Evolutionary conservation across 1,139 yeast genomes (phyloP).

Genomic region (Meyerozyma athensensis): DNA sequence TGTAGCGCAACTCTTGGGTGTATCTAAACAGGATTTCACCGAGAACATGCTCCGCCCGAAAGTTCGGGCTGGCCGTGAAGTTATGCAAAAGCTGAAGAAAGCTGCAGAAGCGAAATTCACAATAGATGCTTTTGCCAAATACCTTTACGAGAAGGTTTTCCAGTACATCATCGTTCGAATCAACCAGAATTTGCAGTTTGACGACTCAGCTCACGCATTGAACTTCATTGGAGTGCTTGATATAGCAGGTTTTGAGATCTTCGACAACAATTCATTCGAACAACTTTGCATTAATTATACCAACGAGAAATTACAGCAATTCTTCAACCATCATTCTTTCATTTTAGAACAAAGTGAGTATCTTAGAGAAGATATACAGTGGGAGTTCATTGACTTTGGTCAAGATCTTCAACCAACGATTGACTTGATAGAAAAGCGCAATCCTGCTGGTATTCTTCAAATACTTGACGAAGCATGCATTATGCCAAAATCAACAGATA

Average conservation of each 20-base stretch:
- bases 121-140: conserved; percentile 83
- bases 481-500: conserved; percentile 85
- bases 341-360: conserved; percentile 96
- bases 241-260: conserved; percentile 97
- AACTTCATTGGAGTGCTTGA: conserved; percentile 90
- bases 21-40: conserved; percentile 54
- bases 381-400: conserved; percentile 98
- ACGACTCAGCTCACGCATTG: conserved; percentile 16
- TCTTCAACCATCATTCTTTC: conserved; percentile 96
- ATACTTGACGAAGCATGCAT: conserved; percentile 93
- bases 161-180: conserved; percentile 72
- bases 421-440: conserved; percentile 74
- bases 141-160: conserved; percentile 80
- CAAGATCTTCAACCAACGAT: conserved; percentile 93
- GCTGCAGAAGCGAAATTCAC: conserved; percentile 78
- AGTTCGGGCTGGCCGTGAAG: conserved; percentile 89
- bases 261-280: conserved; percentile 86
- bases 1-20: conserved; percentile 62
- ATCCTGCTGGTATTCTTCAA: conserved; percentile 84
- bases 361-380: conserved; percentile 84
- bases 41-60: conserved; percentile 63
- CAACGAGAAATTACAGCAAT: conserved; percentile 93
- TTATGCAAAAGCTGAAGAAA: conserved; percentile 73
- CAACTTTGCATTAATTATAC: conserved; percentile 96
- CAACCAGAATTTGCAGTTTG: conserved; percentile 56